A percentile compares a stretch with the other conserved stretches of the same genome.
phyloP scores from a whole-genome alignment of 768 basidiomycete genomes.

The Collybiopsis confluens region DNA sequence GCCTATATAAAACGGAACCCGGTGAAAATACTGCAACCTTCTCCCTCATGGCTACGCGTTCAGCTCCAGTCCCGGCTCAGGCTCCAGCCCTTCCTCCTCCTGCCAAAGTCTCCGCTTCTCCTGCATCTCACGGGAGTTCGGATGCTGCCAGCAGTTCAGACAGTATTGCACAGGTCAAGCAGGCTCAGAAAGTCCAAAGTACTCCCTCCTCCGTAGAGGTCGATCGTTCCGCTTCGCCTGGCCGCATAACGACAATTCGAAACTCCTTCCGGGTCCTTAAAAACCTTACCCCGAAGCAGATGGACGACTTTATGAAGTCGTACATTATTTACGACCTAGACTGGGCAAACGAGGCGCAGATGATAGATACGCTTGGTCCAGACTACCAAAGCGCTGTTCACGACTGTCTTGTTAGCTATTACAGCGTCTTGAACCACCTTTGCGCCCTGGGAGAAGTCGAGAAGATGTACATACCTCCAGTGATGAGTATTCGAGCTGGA shows the following conservation, averaged over 20 bases:
- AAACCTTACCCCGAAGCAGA: constrained; percentile 2
- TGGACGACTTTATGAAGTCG: constrained; percentile 5
- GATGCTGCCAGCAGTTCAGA: constrained; percentile 1
- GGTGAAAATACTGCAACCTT: too few species aligned
- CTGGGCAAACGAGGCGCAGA: constrained; percentile 6
- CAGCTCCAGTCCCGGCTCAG: neutral
- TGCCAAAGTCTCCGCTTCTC: too few species aligned
- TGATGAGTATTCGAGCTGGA: constrained; percentile 1
- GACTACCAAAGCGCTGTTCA: constrained; percentile 2
- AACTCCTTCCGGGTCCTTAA: constrained; percentile 5
- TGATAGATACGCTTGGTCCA: constrained; percentile 2
- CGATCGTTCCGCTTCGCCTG: constrained; percentile 2
- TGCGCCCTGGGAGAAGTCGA: constrained; percentile 4
- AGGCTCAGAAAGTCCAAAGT: neutral
- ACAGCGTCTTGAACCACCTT: constrained; percentile 4
- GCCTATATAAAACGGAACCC: too few species aligned
- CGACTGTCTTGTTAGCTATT: constrained; percentile 6
- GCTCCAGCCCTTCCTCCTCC: neutral
- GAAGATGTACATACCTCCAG: constrained; percentile 6
- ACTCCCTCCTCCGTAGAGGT: neutral
- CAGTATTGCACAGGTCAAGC: neutral
- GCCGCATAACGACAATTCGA: constrained; percentile 1
- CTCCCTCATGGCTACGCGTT: constrained; percentile 4
- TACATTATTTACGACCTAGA: constrained; percentile 3
- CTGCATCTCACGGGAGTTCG: neutral